Conservation (phyloP, 495 filamentous ascomycete genomes). For the Terfezia boudieri region DNA sequence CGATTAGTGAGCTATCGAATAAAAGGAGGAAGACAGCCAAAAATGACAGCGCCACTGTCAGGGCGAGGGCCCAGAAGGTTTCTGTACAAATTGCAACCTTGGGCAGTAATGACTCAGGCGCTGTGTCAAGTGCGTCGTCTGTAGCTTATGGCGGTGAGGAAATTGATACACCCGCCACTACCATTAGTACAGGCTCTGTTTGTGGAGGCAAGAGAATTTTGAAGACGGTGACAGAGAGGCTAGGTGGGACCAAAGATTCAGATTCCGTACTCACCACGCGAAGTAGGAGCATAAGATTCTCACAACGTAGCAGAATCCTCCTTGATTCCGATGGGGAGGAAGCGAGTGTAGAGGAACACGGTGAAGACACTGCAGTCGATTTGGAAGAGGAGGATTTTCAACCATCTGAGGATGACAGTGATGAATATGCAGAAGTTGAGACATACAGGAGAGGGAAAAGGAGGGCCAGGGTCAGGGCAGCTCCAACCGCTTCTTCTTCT, state of each 20-base stretch:
- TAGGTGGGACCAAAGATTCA: not conserved
- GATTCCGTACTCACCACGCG: not conserved
- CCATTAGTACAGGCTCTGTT: not conserved
- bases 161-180: not conserved
- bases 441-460: conserved; percentile 11
- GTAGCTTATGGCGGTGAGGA: not conserved
- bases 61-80: not conserved
- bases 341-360: conserved; percentile 11
- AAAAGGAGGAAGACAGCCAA: not conserved
- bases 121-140: not conserved
- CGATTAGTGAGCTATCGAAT: too few relatives aligned
- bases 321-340: conserved; percentile 17
- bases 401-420: conserved; percentile 12
- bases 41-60: not conserved
- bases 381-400: conserved; percentile 13
- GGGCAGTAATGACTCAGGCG: not conserved
- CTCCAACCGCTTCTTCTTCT: conserved; percentile 6
- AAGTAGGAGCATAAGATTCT: conserved; percentile 13
- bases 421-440: conserved; percentile 3
- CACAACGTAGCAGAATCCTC: conserved; percentile 8
- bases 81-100: not conserved
- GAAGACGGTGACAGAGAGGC: not conserved
- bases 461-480: conserved; percentile 10
- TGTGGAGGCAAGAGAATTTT: not conserved
- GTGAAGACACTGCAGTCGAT: conserved; percentile 17